These are phyloP conservation scores for Polytrichum formosum DNA, from an alignment of 225 moss, liverwort and hornwort species.

Conservation along the genomic window DNA sequence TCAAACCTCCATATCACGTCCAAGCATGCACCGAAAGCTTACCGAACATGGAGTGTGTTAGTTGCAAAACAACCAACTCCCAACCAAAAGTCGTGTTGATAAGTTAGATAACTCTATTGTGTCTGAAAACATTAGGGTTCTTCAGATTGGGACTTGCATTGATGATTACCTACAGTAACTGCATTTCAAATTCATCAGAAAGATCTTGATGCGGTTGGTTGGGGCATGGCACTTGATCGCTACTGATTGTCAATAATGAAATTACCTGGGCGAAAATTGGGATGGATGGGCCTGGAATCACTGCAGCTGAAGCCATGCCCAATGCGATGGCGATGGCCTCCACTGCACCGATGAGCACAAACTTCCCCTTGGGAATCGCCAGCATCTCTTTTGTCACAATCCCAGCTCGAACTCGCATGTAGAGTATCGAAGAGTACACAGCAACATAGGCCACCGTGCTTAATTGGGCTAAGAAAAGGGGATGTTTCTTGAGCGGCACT, in stretches of 20 bases:
- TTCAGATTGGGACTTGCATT: no score
- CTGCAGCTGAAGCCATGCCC: slow-evolving; percentile 61
- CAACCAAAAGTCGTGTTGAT: no score
- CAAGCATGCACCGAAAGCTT: no score
- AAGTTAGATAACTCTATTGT: not conserved
- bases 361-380: slow-evolving; percentile 34
- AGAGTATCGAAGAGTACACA: slow-evolving; percentile 58
- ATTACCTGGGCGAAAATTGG: slow-evolving; percentile 58
- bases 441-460: slow-evolving; percentile 56
- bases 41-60: no score
- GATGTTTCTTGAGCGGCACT: slow-evolving; percentile 53
- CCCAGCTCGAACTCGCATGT: slow-evolving; percentile 46
- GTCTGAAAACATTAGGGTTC: not conserved
- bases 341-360: slow-evolving; percentile 44
- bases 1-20: no score
- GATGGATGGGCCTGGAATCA: slow-evolving; percentile 57
- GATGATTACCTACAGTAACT: no score
- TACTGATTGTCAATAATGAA: not conserved
- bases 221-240: not conserved
- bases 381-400: slow-evolving; percentile 69
- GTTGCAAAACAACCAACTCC: no score
- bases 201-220: not conserved
- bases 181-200: not conserved
- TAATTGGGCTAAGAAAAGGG: slow-evolving; percentile 62
- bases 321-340: slow-evolving; percentile 51